Percentiles rank a stretch among this genome's conserved stretches.
Evolutionary conservation across 768 basidiomycete species (phyloP).

Genomic region (Porpolomopsis calyptriformis): DNA sequence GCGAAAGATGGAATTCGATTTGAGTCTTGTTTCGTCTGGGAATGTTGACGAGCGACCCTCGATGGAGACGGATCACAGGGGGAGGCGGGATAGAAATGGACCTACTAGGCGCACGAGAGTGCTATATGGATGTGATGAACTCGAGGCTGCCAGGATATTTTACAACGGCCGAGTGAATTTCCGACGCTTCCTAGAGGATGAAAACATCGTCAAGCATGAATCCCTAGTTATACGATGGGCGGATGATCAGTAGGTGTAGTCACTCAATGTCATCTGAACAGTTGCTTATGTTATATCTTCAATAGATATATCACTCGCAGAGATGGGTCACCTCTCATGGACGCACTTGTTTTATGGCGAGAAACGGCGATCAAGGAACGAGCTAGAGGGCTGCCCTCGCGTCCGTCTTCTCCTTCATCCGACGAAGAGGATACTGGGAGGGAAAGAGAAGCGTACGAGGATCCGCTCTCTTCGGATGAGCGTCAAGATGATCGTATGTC

Average conservation of each 20-base stretch:
- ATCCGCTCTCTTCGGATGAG: constrained; percentile 14
- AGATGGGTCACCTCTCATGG: constrained; percentile 67
- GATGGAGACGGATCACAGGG: constrained; percentile 8
- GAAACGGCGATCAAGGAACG: constrained; percentile 26
- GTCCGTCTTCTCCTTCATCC: constrained; percentile 26
- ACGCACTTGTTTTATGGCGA: constrained; percentile 65
- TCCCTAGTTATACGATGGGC: constrained; percentile 68
- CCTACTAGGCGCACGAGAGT: constrained; percentile 12
- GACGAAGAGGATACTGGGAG: constrained; percentile 22
- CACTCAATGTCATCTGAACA: background rate
- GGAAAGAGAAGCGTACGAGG: constrained; percentile 17
- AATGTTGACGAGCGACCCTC: constrained; percentile 13
- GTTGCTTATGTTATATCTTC: constrained; percentile 2
- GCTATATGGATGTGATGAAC: constrained; percentile 32
- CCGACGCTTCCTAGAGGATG: constrained; percentile 54
- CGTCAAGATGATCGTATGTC: constrained; percentile 20
- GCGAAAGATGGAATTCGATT: constrained; percentile 53
- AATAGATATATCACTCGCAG: constrained; percentile 68
- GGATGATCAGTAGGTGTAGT: constrained; percentile 43
- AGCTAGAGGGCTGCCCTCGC: constrained; percentile 18
- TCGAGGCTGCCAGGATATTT: constrained; percentile 48
- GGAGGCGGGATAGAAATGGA: constrained; percentile 18
- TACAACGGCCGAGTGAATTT: constrained; percentile 55
- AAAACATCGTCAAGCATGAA: constrained; percentile 46
- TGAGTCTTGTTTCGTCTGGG: constrained; percentile 45